Evolutionary conservation across 805 yeast genomes (phyloP).

Genomic region (Komagataella phaffii): DNA sequence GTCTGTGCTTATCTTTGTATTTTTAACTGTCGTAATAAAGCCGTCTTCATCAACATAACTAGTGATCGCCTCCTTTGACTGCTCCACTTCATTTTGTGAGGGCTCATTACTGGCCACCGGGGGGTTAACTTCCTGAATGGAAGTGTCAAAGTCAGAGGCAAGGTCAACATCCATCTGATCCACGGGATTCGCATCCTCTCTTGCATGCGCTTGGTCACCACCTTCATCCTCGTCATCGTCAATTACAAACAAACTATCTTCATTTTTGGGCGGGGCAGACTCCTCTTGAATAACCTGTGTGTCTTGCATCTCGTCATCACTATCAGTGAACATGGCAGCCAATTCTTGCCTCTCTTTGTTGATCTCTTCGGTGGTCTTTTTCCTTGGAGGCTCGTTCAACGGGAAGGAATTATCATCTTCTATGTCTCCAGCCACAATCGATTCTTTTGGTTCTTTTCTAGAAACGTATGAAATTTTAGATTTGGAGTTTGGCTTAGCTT

Average conservation of each 20-base stretch:
- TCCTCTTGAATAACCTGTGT: conserved; percentile 3
- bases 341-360: conserved; percentile 1
- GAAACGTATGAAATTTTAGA: conserved; percentile 4
- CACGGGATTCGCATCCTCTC: background rate
- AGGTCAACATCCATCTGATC: background rate
- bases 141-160: background rate
- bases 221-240: background rate
- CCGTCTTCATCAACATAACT: conserved; percentile 36
- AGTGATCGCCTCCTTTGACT: conserved; percentile 6
- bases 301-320: background rate
- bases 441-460: conserved; percentile 17
- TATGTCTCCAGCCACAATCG: conserved; percentile 4
- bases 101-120: background rate
- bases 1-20: conserved; percentile 3
- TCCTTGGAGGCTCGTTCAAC: background rate
- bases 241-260: background rate
- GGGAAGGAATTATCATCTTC: conserved; percentile 3
- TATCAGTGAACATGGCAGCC: conserved; percentile 3
- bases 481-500: background rate
- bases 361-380: conserved; percentile 2
- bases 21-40: conserved; percentile 22
- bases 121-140: conserved; percentile 4
- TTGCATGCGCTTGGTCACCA: background rate
- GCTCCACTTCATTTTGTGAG: conserved; percentile 4
- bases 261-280: background rate